These are phyloP conservation scores for Aquilaria sinensis DNA, from an alignment of 345 rosid genomes.

Conservation along the genomic window DNA sequence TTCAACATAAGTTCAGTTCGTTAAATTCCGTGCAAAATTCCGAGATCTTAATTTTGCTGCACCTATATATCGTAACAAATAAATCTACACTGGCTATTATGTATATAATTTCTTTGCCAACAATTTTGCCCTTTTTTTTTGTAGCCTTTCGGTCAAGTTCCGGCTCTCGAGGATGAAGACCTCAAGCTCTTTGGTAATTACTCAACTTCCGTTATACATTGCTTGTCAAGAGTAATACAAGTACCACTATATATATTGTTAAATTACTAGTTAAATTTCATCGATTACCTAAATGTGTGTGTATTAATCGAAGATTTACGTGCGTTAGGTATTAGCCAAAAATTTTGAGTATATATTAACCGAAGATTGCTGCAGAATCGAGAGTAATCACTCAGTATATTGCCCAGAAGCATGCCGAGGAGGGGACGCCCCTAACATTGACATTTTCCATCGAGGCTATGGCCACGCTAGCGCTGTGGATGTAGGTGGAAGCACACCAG, in stretches of 20 bases:
- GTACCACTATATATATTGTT: not conserved
- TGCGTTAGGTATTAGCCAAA: too few species aligned
- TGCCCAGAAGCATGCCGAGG: conserved; percentile 53
- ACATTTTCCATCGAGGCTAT: conserved; percentile 38
- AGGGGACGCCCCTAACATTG: conserved; percentile 32
- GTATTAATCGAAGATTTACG: too few species aligned
- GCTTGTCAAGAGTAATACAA: not conserved
- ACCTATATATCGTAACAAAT: not conserved
- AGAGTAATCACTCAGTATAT: conserved; percentile 65
- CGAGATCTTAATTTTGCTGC: too few species aligned
- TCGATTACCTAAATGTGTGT: not conserved
- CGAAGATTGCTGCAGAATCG: conserved; percentile 34
- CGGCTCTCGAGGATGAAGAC: conserved; percentile 70
- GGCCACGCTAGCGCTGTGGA: conserved; percentile 67
- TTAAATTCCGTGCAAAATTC: not conserved
- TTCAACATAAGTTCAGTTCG: too few species aligned
- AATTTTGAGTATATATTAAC: too few species aligned
- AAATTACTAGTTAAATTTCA: not conserved
- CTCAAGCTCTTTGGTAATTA: conserved; percentile 57
- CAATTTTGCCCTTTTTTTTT: not conserved
- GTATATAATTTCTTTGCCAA: not conserved
- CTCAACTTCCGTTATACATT: not conserved
- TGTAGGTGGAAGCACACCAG: conserved; percentile 50
- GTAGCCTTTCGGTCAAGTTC: conserved; percentile 71
- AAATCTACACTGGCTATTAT: not conserved